Percentiles rank a stretch among this genome's conserved stretches.
Conservation (phyloP, 495 filamentous ascomycete species). For the Copromyces sp. region DNA sequence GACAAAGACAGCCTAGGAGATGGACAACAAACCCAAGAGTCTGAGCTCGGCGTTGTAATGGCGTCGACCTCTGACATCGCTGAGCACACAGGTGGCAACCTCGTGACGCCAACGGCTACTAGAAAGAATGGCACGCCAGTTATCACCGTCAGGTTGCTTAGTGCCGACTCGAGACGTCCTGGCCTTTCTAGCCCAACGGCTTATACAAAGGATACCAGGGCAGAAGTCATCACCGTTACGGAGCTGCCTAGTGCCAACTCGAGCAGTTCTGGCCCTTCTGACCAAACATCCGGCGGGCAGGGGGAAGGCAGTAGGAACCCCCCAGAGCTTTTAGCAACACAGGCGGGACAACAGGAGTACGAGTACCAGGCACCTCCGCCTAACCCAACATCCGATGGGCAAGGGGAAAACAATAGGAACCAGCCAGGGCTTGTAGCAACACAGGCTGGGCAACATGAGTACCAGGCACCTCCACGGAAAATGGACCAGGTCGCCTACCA, state of each 20-base stretch:
- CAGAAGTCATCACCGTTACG: background rate
- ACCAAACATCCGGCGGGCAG: background rate
- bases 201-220: too few species aligned
- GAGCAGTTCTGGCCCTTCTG: background rate
- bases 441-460: too few species aligned
- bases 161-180: too few species aligned
- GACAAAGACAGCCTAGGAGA: background rate
- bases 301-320: background rate
- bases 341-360: background rate
- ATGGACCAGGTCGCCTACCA: background rate
- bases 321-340: background rate
- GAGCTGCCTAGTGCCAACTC: background rate
- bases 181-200: too few species aligned
- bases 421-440: too few species aligned
- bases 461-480: too few species aligned
- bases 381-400: background rate
- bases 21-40: background rate
- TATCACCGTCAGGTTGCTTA: too few species aligned
- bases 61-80: background rate
- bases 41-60: background rate
- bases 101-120: background rate
- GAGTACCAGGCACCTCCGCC: too few species aligned
- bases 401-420: too few species aligned
- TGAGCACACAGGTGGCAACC: background rate
- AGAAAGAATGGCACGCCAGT: background rate